Percentiles rank a stretch among this genome's conserved stretches.
phyloP scores from a whole-genome alignment of 208 protist species.

The Trypanosoma scelopori region DNA sequence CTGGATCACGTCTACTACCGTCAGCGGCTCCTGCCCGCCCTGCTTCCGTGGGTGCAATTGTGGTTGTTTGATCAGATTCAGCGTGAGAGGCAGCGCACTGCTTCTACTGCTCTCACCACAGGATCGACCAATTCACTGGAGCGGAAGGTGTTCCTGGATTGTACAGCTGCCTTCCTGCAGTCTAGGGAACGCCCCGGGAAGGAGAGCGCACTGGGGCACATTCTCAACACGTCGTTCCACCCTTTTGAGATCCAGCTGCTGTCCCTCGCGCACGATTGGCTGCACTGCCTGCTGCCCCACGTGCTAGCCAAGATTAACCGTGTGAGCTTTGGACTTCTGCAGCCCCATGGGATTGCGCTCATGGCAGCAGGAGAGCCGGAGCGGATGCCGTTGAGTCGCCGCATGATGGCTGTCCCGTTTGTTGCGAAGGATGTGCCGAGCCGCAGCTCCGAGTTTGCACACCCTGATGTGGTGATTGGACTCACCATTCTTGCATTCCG shows the following conservation, averaged over 20 bases:
- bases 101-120: not conserved
- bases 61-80: slow-evolving; percentile 74
- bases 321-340: slow-evolving; percentile 92
- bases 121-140: slow-evolving; percentile 2
- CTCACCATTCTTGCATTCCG: slow-evolving; percentile 92
- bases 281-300: slow-evolving; percentile 91
- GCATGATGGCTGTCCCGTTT: slow-evolving; percentile 92
- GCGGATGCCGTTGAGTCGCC: slow-evolving; percentile 76
- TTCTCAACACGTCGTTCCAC: slow-evolving; percentile 38
- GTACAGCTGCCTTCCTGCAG: slow-evolving; percentile 41
- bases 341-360: slow-evolving; percentile 62
- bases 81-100: slow-evolving; percentile 12
- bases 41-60: slow-evolving; percentile 88
- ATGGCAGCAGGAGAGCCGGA: slow-evolving; percentile 22
- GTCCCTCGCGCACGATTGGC: slow-evolving; percentile 90
- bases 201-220: slow-evolving; percentile 21
- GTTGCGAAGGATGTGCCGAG: slow-evolving; percentile 96
- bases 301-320: slow-evolving; percentile 93
- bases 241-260: slow-evolving; percentile 77
- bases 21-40: slow-evolving; percentile 67
- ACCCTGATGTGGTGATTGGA: slow-evolving; percentile 94
- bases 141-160: slow-evolving; percentile 11
- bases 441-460: slow-evolving; percentile 93
- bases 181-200: slow-evolving; percentile 10
- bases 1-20: slow-evolving; percentile 90